These are phyloP conservation scores for Camellia japonica DNA, from an alignment of 148 eudicot species.

Conservation along the genomic window DNA sequence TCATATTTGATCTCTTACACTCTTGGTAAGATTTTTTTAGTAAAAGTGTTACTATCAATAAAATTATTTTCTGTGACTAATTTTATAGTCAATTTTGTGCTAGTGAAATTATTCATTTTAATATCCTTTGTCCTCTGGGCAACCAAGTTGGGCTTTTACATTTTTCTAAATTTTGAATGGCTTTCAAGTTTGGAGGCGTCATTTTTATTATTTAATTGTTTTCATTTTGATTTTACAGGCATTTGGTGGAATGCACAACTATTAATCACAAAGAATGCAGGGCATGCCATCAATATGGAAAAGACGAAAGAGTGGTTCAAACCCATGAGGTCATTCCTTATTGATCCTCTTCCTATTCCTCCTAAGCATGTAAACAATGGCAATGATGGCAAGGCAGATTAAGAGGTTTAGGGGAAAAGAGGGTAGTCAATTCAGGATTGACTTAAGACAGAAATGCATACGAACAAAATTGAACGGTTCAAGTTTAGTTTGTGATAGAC, in stretches of 20 bases:
- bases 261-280: constrained; percentile 63
- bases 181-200: background rate
- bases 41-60: too few relatives aligned
- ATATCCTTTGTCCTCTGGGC: too few relatives aligned
- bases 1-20: too few relatives aligned
- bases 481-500: too few relatives aligned
- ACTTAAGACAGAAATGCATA: too few relatives aligned
- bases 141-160: background rate
- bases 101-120: too few relatives aligned
- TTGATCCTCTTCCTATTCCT: constrained; percentile 25
- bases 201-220: background rate
- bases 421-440: background rate
- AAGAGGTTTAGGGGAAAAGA: background rate
- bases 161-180: background rate
- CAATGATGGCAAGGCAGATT: constrained; percentile 29
- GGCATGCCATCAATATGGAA: constrained; percentile 82
- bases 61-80: too few relatives aligned
- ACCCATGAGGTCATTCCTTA: constrained; percentile 60
- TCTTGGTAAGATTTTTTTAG: too few relatives aligned
- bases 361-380: constrained; percentile 24
- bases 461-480: too few relatives aligned
- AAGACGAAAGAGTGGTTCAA: constrained; percentile 56
- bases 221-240: constrained; percentile 32
- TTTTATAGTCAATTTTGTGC: too few relatives aligned
- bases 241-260: constrained; percentile 64